A percentile compares a stretch with the other conserved stretches of the same genome.
Evolutionary conservation across 805 yeast genomes (phyloP).

Genomic region (Candida bentonensis): DNA sequence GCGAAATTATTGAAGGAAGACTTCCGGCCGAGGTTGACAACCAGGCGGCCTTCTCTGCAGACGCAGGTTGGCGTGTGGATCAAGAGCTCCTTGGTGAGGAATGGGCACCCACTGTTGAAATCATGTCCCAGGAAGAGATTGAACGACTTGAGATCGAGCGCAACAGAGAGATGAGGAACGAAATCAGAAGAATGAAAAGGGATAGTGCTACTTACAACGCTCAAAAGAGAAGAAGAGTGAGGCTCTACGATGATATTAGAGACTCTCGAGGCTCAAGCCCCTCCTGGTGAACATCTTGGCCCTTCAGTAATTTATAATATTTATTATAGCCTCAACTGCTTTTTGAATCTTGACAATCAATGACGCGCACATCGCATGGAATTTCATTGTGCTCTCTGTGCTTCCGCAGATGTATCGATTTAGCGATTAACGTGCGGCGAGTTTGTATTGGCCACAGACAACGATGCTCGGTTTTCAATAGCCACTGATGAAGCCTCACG

Average conservation of each 20-base stretch:
- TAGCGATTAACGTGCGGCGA: too few relatives aligned
- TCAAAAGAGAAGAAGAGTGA: not conserved
- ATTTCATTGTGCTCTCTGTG: too few relatives aligned
- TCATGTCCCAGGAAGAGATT: constrained; percentile 79
- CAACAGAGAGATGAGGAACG: constrained; percentile 81
- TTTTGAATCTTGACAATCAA: too few relatives aligned
- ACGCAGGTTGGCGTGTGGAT: constrained; percentile 59
- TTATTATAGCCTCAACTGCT: too few relatives aligned
- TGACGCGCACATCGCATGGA: too few relatives aligned
- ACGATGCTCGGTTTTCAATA: too few relatives aligned
- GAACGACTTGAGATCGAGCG: constrained; percentile 91
- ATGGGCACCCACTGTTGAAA: constrained; percentile 84
- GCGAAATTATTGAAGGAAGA: constrained; percentile 66
- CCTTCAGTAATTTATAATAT: too few relatives aligned
- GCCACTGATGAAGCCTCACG: too few relatives aligned
- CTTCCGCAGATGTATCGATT: too few relatives aligned
- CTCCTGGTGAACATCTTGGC: not conserved
- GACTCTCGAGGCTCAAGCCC: not conserved
- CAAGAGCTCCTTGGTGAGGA: constrained; percentile 61
- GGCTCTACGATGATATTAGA: not conserved
- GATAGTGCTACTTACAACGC: constrained; percentile 43
- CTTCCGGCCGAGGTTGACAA: constrained; percentile 37
- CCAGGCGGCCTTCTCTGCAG: constrained; percentile 46
- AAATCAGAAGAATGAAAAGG: constrained; percentile 80
- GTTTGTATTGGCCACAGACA: too few relatives aligned